A percentile compares a stretch with the other conserved stretches of the same genome.
Conservation (phyloP, 2,329 filamentous ascomycete species). For the Rasamsonia emersonii region DNA sequence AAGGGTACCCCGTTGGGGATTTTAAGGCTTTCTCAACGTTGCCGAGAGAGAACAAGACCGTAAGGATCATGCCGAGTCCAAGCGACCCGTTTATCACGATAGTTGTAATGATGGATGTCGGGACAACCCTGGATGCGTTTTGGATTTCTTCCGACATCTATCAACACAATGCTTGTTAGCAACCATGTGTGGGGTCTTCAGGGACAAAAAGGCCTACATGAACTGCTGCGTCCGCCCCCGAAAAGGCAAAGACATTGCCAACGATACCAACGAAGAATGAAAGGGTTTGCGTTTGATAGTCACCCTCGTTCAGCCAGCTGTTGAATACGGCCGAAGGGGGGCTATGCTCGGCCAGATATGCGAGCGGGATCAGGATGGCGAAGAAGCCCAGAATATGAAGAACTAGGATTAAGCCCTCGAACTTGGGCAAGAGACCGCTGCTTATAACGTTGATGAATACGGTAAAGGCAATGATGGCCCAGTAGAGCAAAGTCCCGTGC, state of each 20-base stretch:
- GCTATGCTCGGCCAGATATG: constrained; percentile 4
- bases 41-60: constrained; percentile 27
- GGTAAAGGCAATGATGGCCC: constrained; percentile 32
- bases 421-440: constrained; percentile 34
- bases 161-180: background rate
- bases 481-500: constrained; percentile 44
- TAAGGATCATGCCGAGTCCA: constrained; percentile 28
- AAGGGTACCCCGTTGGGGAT: constrained; percentile 27
- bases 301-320: constrained; percentile 15
- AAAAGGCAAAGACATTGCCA: constrained; percentile 15
- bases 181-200: background rate
- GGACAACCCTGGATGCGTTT: constrained; percentile 27
- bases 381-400: constrained; percentile 47
- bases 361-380: constrained; percentile 31
- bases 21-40: constrained; percentile 23
- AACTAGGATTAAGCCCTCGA: constrained; percentile 42
- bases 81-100: constrained; percentile 27
- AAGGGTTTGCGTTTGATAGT: constrained; percentile 14
- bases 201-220: constrained; percentile 13
- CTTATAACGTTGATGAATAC: constrained; percentile 37
- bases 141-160: constrained; percentile 33
- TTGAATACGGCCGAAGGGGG: constrained; percentile 15
- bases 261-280: constrained; percentile 18
- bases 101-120: constrained; percentile 26
- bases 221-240: constrained; percentile 17